Base-by-base conservation (phyloP, 2,329 filamentous ascomycete species). In the Dactylonectria macrodidyma region DNA sequence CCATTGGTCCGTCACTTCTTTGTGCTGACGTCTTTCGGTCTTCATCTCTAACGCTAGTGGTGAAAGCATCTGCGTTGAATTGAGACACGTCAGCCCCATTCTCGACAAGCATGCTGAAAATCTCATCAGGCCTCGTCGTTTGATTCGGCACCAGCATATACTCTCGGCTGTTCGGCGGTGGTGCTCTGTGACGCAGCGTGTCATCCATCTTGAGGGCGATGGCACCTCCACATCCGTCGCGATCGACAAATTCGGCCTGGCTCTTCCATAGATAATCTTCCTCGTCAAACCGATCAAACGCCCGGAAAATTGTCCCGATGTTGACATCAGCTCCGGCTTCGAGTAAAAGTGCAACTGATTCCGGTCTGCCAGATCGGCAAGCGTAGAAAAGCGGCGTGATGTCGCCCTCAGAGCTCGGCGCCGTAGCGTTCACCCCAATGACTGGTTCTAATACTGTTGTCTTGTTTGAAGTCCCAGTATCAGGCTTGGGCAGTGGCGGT, bases 301-400 rank as follows among this genome's bases (percentile, higher is more conserved):
- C 77, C 2, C 61, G n/a, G 8, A 75, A 65, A 5, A 75, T 51
- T 3, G 44, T 61, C 8, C 22, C 46, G 4, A 55, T 52, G 2
- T 65, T 47, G 4, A 44, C 41, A 51, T 72, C 62, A 3, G 77
- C 76, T 2, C 74, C 78, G 1, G 76, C 77, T 1, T 70, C 58
- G 4, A 80, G 70, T 0, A 81, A 59, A 14, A 80, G 65, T 0
- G 64, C 41, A 0, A 78, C 79, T 1, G 69, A 73, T 48, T 80
- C 77, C 0, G 71, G 73, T 2, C 71, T 54, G 5, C 75, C 78
- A 0, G 75, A 75, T 8, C 55, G 62, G 34, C 70, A 75, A 26
- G 78, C 79, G 16, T 76, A 74, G 30, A 73, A 75, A 0, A 81
- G 64, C 0, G 79, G 73, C 0, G 74, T 67, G 1, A 57, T 34